Evolutionary conservation across 2,329 filamentous ascomycete genomes (phyloP).

Genomic region (Fusarium anguioides): DNA sequence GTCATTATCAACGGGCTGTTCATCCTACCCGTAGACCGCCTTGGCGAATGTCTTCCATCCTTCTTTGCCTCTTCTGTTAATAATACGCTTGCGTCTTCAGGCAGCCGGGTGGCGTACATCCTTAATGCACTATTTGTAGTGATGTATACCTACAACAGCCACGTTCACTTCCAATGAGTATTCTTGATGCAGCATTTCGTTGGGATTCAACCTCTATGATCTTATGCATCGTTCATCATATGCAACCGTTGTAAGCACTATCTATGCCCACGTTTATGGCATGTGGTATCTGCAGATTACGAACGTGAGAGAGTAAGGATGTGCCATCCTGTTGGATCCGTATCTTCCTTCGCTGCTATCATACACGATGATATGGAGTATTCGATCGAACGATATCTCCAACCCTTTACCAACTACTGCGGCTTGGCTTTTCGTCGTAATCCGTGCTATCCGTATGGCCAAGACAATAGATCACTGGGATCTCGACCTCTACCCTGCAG

Average conservation of each 20-base stretch:
- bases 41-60: constrained; percentile 18
- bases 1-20: neutral
- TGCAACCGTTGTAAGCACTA: neutral
- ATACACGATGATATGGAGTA: neutral
- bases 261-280: constrained; percentile 27
- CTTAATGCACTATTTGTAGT: neutral
- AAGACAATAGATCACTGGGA: neutral
- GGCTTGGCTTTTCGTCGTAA: constrained; percentile 4
- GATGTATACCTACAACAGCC: neutral
- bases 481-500: neutral
- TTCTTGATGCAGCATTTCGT: neutral
- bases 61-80: constrained; percentile 36
- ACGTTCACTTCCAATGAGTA: neutral
- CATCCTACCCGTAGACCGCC: constrained; percentile 3
- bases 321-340: neutral
- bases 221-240: constrained; percentile 9
- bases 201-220: constrained; percentile 6
- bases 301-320: neutral
- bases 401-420: neutral
- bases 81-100: constrained; percentile 17
- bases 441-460: constrained; percentile 11
- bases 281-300: constrained; percentile 21
- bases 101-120: constrained; percentile 29
- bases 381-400: constrained; percentile 16
- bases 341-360: neutral